Evolutionary conservation across 768 basidiomycete species (phyloP).

Genomic region (Russula ochroleuca): DNA sequence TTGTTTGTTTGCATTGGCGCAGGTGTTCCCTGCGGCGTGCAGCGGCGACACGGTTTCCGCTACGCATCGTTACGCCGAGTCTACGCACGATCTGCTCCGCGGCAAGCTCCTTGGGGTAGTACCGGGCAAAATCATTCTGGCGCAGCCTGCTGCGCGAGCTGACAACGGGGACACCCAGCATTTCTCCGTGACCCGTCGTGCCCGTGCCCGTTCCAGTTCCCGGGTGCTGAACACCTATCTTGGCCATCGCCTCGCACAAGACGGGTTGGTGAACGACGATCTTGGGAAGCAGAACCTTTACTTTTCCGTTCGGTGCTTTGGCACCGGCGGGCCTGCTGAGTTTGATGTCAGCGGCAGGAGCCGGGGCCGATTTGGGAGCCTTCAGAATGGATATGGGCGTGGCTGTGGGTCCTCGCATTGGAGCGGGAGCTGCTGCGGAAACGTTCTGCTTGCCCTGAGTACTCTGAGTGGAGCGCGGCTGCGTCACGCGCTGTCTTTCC

Average conservation of each 20-base stretch:
- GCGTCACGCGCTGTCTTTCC: not conserved
- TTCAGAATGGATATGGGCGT: not conserved
- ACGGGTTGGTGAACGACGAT: not conserved
- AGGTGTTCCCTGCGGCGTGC: not conserved
- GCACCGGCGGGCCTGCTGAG: not conserved
- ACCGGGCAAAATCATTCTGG: not conserved
- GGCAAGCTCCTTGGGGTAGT: slow-evolving; percentile 5
- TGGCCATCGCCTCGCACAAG: not conserved
- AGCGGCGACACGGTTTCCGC: not conserved
- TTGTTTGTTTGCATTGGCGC: not conserved
- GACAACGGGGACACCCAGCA: slow-evolving; percentile 6
- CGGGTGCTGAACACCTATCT: not conserved
- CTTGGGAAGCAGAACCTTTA: not conserved
- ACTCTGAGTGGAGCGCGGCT: not conserved
- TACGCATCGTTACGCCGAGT: not conserved
- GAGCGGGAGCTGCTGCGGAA: not conserved
- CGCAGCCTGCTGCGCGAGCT: slow-evolving; percentile 1
- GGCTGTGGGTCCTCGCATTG: not conserved
- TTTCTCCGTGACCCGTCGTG: not conserved
- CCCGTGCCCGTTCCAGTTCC: not conserved
- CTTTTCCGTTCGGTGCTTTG: not conserved
- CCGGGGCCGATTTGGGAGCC: not conserved
- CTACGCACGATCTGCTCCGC: not conserved
- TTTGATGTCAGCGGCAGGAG: not conserved
- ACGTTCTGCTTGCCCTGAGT: not conserved